Base-by-base conservation (phyloP, 257 asterid genomes). In the Paulownia fortunei region DNA sequence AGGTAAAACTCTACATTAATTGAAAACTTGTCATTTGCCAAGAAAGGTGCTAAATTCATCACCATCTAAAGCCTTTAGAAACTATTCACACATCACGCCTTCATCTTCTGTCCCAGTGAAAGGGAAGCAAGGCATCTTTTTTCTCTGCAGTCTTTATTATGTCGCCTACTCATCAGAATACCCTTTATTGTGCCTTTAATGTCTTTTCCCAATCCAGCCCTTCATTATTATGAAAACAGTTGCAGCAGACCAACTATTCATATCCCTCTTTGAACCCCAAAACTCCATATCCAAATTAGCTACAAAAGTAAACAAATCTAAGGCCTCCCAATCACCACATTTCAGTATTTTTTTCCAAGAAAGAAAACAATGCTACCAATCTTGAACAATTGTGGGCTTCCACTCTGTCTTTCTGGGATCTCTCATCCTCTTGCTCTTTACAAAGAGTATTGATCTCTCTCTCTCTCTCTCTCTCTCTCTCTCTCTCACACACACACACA, bases 321-420 rank as follows among this genome's bases (percentile, higher is more conserved):
- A 41, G 18, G 23, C 13, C 55, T 8, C 61, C 42, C 23, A 23
- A 37, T 36, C 42, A 46, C 16, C 5, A 30, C 42, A 21, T 70
- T 66, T 36, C 60, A 30, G n/a, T 41, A 37, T 62, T 37, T 24
- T 39, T 36, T 23, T 12, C 59, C 60, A 39, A 56, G 41, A 75
- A 68, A 68, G 7, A 41, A 70, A 19, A 37, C 47, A 74, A 77
- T 86, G 88, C 59, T 78, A 59, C 77, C 81, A 23, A 27, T 42
- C 44, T 59, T 54, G 32, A 74, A 73, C 62, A 65, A 8, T 37
- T 55, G 78, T 32, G 88, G 88, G 23, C 82, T 87, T 74, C 88
- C 88, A 59, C 36, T 86, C 11, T 84, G 85, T 37, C 84, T 86
- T 52, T 83, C 80, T 37, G 84, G 84, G 80, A 80, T 82, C 75